Percentiles rank a stretch among this genome's conserved stretches.
Evolutionary conservation across 208 protist species (phyloP).

Genomic region (Leishmania tropica): DNA sequence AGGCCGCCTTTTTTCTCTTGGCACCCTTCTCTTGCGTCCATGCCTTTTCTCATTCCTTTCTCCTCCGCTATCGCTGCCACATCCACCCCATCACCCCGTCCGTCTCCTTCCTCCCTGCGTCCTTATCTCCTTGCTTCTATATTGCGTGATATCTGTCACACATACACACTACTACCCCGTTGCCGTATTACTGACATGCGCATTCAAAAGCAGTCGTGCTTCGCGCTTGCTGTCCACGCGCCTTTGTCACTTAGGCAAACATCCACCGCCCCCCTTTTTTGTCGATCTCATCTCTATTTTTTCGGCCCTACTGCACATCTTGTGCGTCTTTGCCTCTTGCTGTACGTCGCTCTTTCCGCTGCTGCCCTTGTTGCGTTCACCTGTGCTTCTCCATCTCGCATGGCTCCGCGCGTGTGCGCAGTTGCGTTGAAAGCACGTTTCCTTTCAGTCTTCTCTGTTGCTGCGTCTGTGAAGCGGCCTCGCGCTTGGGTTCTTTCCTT

Average conservation of each 20-base stretch:
- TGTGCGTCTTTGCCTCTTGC: background rate
- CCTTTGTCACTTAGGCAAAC: background rate
- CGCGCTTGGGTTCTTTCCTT: background rate
- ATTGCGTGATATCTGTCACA: background rate
- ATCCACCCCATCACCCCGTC: background rate
- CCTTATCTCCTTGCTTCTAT: background rate
- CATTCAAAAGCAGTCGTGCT: background rate
- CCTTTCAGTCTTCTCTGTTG: background rate
- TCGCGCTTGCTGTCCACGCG: background rate
- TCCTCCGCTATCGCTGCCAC: background rate
- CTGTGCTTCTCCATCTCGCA: background rate
- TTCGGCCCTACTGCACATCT: background rate
- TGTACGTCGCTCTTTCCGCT: background rate
- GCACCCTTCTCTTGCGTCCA: background rate
- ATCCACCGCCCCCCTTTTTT: background rate
- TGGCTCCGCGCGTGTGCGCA: background rate
- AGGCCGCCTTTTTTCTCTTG: background rate
- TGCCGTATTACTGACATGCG: background rate
- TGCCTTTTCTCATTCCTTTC: background rate
- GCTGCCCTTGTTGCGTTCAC: background rate
- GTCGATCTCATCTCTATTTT: background rate
- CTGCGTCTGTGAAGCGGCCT: background rate
- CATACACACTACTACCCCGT: background rate
- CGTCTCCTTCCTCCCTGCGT: background rate
- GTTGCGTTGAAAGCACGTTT: background rate